Base-by-base conservation (phyloP, 768 basidiomycete species). In the Lentinula detonsa region DNA sequence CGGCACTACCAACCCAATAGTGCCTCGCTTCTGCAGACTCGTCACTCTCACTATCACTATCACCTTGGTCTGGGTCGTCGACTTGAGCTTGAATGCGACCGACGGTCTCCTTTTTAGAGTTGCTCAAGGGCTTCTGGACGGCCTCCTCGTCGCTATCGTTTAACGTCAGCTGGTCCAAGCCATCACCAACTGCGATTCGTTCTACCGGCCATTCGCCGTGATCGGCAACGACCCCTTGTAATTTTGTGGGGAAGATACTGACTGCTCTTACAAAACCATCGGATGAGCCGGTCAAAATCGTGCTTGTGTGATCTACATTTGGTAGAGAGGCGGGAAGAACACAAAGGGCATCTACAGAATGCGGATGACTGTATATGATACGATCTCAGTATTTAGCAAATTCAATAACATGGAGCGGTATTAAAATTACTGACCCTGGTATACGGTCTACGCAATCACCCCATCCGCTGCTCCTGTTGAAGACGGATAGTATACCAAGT, bases 171-270 rank as follows among this genome's bases (percentile, higher is more conserved):
- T 73, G 72, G 45, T 68, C 66, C 10, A 62, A 63, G 10, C 80
- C 81, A 51, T 71, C 70, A 10, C 81, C 81, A 31, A 95, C 75
- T 18, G 83, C 85, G 45, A 97, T 86, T 28, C 93, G 83, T 73
- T 98, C 95, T 53, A 98, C 84, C 5, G 95, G 95, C 74, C 91
- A 94, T 62, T 93, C 90, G 4, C 91, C 93, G 66, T 97, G 95
- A 65, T 95, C 91, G 11, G 89, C 90, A 43, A 98, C 87, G 53
- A 95, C 87, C 18, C 95, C 95, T 48, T 96, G 75, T 35, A 98
- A 80, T 69, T 93, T 92, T 59, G 91, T 95, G 1, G 95, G 95
- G 61, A 95, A 79, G 39, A 97, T 77, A 68, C 95, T 85, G 2
- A 95, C 88, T 15, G 91, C 91, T 49, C 95, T 85, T 45, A 98